These are phyloP conservation scores for Colletotrichum sp. DNA, from an alignment of 2,329 filamentous ascomycete species.

Conservation along the genomic window DNA sequence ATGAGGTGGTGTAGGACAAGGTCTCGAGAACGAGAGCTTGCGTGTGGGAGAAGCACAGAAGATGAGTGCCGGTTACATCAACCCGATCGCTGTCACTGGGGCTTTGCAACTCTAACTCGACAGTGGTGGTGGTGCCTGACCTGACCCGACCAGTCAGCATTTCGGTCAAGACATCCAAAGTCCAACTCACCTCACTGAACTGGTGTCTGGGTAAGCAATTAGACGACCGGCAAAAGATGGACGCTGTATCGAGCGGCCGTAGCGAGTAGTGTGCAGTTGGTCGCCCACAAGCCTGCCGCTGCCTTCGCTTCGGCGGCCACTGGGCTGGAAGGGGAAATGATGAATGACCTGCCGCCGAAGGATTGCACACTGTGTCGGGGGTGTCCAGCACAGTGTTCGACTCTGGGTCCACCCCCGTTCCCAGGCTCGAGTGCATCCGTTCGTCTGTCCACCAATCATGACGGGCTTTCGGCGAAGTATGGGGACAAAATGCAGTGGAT, in stretches of 20 bases:
- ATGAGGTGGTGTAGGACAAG: neutral
- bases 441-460: neutral
- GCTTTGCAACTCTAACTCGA: constrained; percentile 4
- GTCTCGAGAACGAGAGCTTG: neutral
- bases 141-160: neutral
- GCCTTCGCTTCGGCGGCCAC: neutral
- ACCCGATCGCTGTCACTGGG: neutral
- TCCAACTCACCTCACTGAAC: neutral
- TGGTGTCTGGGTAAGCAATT: neutral
- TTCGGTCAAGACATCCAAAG: neutral
- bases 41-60: neutral
- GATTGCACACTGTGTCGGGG: constrained; percentile 12
- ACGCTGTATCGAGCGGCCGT: neutral
- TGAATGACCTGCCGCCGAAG: neutral
- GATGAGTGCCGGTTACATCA: neutral
- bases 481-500: neutral
- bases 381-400: neutral
- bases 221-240: neutral
- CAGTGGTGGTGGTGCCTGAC: neutral
- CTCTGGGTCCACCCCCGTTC: neutral
- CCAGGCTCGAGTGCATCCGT: neutral
- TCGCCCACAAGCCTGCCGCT: neutral
- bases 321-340: constrained; percentile 13
- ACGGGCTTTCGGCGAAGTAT: neutral
- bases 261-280: neutral